Base-by-base conservation (phyloP, 768 basidiomycete genomes). In the Dentipellis sp. region DNA sequence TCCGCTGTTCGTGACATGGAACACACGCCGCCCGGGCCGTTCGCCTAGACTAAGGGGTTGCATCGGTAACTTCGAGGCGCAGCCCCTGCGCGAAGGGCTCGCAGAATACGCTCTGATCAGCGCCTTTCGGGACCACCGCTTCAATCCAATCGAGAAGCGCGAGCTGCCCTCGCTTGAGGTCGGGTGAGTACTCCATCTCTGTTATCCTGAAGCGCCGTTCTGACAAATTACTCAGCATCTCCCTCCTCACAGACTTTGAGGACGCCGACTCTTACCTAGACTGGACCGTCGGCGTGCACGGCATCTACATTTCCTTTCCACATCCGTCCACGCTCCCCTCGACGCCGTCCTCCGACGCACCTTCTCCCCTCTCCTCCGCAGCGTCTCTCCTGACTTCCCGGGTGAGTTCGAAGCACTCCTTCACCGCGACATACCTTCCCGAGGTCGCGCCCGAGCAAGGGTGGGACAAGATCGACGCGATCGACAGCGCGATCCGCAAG, bases 1-100 rank as follows among this genome's bases (percentile, higher is more conserved):
- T 70, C 93, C 94, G 11, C 76, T 99, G 55, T 99, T 99, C 70
- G 92, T 98, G 35, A 98, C 95, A 6, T 99, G 94, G 94, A 94
- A 92, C 70, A 86, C 81, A 47, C 79, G 78, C 57, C 82, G 80
- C 56, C 72, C 81, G 17, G 83, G 82, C 35, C 78, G 81, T 56
- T 67, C 79, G 19, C 75, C 82, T 47, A 76, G 80, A 57, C 75
- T 99, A 59, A 75, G 95, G 53, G 95, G 95, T 49, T 99, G 95
- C 72, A 97, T 99, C 63, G 95, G 95, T 65, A 93, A 81, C 70
- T 99, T 99, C 65, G 82, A 86, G 36, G 77, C 90, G 10, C 77
- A 85, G 68, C 71, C 83, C 10, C 74, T 98, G 29, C 79, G 74
- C 56, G 78, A 87, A 29, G 93, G 92, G 14, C 69, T 99, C 58